Evolutionary conservation across 345 rosid genomes (phyloP), one percentile per base, ranked within the genome.

Genomic region (Hirschfeldia incana): DNA sequence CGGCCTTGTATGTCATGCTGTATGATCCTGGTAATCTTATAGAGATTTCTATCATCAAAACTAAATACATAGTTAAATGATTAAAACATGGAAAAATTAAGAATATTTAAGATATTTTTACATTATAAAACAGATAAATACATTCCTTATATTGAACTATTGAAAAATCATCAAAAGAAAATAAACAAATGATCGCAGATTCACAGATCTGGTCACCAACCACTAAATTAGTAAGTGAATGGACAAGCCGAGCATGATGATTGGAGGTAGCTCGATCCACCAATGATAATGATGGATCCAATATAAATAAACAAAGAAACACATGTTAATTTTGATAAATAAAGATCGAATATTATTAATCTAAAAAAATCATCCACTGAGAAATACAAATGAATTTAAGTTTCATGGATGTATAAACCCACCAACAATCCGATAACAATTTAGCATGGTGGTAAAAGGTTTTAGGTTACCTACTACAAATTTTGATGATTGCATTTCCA

Each of bases 161-260:
- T 27, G 16, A 12, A 60, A 7, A 39, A 61, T 9, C 37, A 39
- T 9, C 16, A 12, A 53, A 1, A 67, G 12, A 9, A 11, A 51
- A 10, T 44, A 44, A 9, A 5, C 15, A 21, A 71, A 26, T 44
- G 16, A 51, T 33, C 33, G 57, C 46, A 58, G 73, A 59, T 76
- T 53, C 64, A 67, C 49, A 59, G 79, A 60, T 76, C 67, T 76
- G 62, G 68, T 68, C 67, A 76, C 74, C 79, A 67, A 76, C 67
- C 67, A 76, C 79, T 57, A 4, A 37, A 65, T 53, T 34, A 51
- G 64, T 15, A 55, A 65, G 39, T 39, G 59, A 42, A 53, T 29
- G 27, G 36, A 73, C 69, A 62, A 73, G 61, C 51, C 28, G 53
- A 57, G 51, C 36, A 72, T 73, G 8, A 42, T 29, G 13, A 71